Base-by-base conservation (phyloP, 192 early-diverging fungal genomes). In the Haplosporangium gracile region DNA sequence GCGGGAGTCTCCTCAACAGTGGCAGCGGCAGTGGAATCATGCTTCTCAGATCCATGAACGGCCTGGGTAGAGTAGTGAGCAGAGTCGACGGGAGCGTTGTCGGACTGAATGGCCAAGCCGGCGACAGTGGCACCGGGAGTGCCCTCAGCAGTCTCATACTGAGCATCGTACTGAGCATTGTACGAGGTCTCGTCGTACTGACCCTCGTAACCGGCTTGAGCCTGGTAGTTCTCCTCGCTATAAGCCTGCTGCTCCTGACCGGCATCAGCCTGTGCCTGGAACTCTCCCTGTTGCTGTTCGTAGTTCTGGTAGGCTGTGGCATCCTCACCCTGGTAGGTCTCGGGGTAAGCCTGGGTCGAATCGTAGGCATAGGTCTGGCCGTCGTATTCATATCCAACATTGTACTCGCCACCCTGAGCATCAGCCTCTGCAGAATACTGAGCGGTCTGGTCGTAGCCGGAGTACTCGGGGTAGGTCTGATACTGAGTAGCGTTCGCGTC, bases 311-410 rank as follows among this genome's bases (percentile, higher is more conserved):
- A 81, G 26, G 29, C 72, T 5, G 81, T 40, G 8, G 53, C 22
- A 20, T 82, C 75, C 5, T 45, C 74, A 7, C 24, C 69, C 22
- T 85, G 77, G 73, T 79, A 85, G 36, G 77, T 55, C 34, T 68
- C 68, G 5, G 38, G 76, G 26, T 78, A 78, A 5, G 60, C 26
- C 38, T 78, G 82, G 10, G 53, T 69, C 29, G 74, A 7, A 74
- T 80, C 83, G 51, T 85, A 76, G 47, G 38, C 36, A 20, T 77
- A 78, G 22, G 47, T 47, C 65, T 83, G 76, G 63, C 57, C 49
- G 11, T 75, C 43, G 32, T 75, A 75, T 13, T 68, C 76, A 69
- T 70, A 68, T 20, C 57, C 72, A 73, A n/a, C 39, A 45, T 60
- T 68, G 40, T 55, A 70, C 6, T 8, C 39, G 29, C 70, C 76